A percentile compares a stretch with the other conserved stretches of the same genome.
Evolutionary conservation across 768 basidiomycete species (phyloP).

Genomic region (Tricholoma saponaceum): DNA sequence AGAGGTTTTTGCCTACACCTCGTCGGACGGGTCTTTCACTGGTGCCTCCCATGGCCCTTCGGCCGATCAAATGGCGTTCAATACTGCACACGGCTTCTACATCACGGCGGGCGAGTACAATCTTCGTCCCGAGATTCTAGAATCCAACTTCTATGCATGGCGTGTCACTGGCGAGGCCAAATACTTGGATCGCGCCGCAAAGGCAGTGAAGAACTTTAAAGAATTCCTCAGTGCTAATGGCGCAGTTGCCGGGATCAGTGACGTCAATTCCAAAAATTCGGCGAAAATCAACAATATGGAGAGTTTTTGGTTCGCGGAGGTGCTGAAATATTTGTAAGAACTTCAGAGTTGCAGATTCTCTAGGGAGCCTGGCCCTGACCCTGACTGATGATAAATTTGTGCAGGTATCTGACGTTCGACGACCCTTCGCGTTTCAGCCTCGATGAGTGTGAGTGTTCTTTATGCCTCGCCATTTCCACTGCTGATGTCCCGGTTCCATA

Average conservation of each 20-base stretch:
- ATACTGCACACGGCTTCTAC: slow-evolving; percentile 61
- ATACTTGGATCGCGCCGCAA: slow-evolving; percentile 57
- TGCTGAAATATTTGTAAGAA: slow-evolving; percentile 64
- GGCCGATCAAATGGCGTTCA: slow-evolving; percentile 43
- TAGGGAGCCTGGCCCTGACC: not conserved
- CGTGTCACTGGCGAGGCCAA: too few species aligned
- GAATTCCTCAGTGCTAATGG: slow-evolving; percentile 33
- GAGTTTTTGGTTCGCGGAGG: slow-evolving; percentile 74
- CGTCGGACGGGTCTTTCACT: slow-evolving; percentile 58
- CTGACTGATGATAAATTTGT: not conserved
- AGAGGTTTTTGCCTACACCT: slow-evolving; percentile 59
- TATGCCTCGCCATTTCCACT: not conserved
- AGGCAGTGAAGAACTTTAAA: slow-evolving; percentile 55
- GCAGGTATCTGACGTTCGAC: slow-evolving; percentile 69
- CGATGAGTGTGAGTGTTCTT: slow-evolving; percentile 49
- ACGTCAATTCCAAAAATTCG: too few species aligned
- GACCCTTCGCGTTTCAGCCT: slow-evolving; percentile 60
- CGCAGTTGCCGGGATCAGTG: slow-evolving; percentile 51
- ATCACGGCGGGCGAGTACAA: slow-evolving; percentile 52
- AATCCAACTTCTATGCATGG: too few species aligned
- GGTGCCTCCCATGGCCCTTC: slow-evolving; percentile 35
- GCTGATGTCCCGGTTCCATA: not conserved
- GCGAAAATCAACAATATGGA: slow-evolving; percentile 53
- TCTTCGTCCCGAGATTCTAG: slow-evolving; percentile 72
- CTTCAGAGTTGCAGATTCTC: slow-evolving; percentile 9